These are phyloP conservation scores for Metschnikowia dekortorum DNA, from an alignment of 805 yeast species.

Conservation along the genomic window DNA sequence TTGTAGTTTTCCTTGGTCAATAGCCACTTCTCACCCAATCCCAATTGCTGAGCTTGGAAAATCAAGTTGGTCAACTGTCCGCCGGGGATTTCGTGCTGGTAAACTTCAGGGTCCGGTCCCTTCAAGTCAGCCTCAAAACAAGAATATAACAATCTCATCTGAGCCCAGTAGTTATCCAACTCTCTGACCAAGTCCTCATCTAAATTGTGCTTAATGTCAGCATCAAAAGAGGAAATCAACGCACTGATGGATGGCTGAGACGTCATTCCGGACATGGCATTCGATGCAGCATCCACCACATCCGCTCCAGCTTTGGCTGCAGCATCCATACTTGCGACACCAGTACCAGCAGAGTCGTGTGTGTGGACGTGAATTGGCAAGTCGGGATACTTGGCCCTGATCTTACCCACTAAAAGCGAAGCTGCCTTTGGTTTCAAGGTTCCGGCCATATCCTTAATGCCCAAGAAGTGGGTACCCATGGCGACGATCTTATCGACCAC, in stretches of 20 bases:
- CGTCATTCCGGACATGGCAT: constrained; percentile 97
- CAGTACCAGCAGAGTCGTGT: constrained; percentile 99
- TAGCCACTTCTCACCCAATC: constrained; percentile 94
- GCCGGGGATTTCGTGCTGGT: constrained; percentile 98
- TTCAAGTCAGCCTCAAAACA: constrained; percentile 97
- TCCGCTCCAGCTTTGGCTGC: constrained; percentile 97
- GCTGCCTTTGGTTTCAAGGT: constrained; percentile 96
- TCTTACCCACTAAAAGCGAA: constrained; percentile 65
- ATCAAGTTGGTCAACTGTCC: constrained; percentile 97
- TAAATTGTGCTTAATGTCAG: constrained; percentile 73
- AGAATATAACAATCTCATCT: constrained; percentile 93
- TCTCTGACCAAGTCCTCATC: constrained; percentile 66
- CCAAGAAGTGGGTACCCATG: constrained; percentile 95
- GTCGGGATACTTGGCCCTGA: constrained; percentile 84
- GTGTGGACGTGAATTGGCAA: constrained; percentile 98
- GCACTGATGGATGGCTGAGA: constrained; percentile 97
- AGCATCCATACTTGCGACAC: constrained; percentile 94
- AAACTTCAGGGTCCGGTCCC: constrained; percentile 99
- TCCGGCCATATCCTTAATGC: constrained; percentile 99
- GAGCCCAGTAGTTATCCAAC: constrained; percentile 96
- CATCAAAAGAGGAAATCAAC: constrained; percentile 85
- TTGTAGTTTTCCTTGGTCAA: constrained; percentile 94
- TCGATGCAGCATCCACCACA: constrained; percentile 94
- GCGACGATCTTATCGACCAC: constrained; percentile 79
- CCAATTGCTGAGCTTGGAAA: constrained; percentile 99